phyloP scores from a whole-genome alignment of 306 rosid genomes.

The Acacia acuminata region DNA sequence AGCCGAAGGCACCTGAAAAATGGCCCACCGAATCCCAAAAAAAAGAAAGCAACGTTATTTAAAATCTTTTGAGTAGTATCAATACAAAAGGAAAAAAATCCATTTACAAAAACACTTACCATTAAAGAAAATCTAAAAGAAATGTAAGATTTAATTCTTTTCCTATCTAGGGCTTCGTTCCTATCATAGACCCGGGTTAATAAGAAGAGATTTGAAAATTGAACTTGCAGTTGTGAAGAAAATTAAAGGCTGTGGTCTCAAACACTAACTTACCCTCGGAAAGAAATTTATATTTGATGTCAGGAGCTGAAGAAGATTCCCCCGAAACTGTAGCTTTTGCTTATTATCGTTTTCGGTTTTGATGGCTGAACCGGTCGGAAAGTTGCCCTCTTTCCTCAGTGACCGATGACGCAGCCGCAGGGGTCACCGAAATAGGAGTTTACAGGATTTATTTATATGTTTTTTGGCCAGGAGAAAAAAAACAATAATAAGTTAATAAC shows the following conservation, averaged over 20 bases:
- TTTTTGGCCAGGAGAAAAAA: no score
- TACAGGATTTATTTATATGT: background rate
- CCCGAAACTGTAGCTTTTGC: background rate
- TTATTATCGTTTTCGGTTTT: background rate
- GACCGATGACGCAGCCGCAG: background rate
- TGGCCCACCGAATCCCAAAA: conserved; percentile 14
- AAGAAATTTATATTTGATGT: background rate
- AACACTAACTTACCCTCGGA: background rate
- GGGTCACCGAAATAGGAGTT: background rate
- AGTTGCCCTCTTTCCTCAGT: background rate
- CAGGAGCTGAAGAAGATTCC: background rate
- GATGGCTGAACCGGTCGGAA: background rate
- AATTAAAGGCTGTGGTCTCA: background rate
- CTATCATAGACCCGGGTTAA: conserved; percentile 13
- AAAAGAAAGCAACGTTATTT: background rate
- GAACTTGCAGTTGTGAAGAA: background rate
- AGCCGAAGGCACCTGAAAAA: conserved; percentile 28
- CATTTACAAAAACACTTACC: conserved; percentile 14
- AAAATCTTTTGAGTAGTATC: background rate
- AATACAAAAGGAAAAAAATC: conserved; percentile 29
- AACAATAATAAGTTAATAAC: background rate
- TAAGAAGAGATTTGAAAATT: background rate
- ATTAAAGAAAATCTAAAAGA: background rate
- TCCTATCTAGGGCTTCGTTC: conserved; percentile 8
- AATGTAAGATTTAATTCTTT: background rate